phyloP scores from a whole-genome alignment of 768 basidiomycete species.

The Clavulina sp. region DNA sequence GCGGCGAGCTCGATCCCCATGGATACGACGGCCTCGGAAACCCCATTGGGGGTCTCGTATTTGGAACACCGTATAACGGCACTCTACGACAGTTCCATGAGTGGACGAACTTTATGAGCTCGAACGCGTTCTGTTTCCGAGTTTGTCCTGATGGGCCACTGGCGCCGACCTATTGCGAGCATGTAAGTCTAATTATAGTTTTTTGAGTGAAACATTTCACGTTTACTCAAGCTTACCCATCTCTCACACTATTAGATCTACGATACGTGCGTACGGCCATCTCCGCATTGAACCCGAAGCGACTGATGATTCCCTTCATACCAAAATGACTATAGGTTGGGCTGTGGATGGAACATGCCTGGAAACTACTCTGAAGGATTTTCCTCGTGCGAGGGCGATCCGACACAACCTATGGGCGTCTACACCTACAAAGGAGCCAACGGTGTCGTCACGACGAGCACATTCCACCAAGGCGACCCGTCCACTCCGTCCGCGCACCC shows the following conservation, averaged over 20 bases:
- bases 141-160: slow-evolving; percentile 13
- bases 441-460: slow-evolving; percentile 51
- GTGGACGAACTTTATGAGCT: slow-evolving; percentile 58
- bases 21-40: slow-evolving; percentile 26
- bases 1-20: slow-evolving; percentile 30
- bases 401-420: slow-evolving; percentile 29
- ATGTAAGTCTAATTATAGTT: not conserved
- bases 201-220: not conserved
- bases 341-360: slow-evolving; percentile 23
- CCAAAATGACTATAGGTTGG: not conserved
- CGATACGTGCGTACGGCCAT: not conserved
- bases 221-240: not conserved
- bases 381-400: slow-evolving; percentile 22
- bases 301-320: too few relatives aligned
- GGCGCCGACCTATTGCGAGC: slow-evolving; percentile 37
- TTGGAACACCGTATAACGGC: slow-evolving; percentile 46
- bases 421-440: not conserved
- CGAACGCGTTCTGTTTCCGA: slow-evolving; percentile 16
- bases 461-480: slow-evolving; percentile 46
- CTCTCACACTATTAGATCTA: not conserved
- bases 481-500: slow-evolving; percentile 39
- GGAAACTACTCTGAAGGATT: slow-evolving; percentile 28
- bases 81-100: slow-evolving; percentile 39
- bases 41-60: slow-evolving; percentile 48
- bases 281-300: not conserved